Percentiles rank a stretch among this genome's conserved stretches.
Evolutionary conservation across 2,329 filamentous ascomycete species (phyloP).

Genomic region (Chalaropsis thielavioides): DNA sequence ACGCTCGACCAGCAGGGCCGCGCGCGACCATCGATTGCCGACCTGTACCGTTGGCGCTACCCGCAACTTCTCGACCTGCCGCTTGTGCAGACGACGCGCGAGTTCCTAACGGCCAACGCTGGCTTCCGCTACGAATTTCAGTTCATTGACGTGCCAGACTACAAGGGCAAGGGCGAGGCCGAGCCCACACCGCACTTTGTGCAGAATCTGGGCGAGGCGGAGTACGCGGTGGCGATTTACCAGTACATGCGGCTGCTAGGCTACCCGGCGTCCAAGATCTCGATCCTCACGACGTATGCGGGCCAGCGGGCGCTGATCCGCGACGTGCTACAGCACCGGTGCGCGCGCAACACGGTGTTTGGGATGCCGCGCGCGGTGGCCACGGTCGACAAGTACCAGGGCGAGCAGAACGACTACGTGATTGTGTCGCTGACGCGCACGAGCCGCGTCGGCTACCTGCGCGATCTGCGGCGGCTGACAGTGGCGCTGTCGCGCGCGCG

Average conservation of each 20-base stretch:
- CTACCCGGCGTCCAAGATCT: constrained; percentile 72
- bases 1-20: constrained; percentile 88
- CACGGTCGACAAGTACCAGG: constrained; percentile 97
- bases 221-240: constrained; percentile 89
- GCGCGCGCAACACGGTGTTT: constrained; percentile 70
- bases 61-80: constrained; percentile 64
- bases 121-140: constrained; percentile 92
- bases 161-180: constrained; percentile 75
- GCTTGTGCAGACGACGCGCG: constrained; percentile 48
- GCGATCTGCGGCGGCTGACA: constrained; percentile 83
- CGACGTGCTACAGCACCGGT: constrained; percentile 74
- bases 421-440: constrained; percentile 89
- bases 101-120: constrained; percentile 73
- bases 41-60: constrained; percentile 90
- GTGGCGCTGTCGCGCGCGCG: constrained; percentile 87
- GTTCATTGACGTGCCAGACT: constrained; percentile 89
- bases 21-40: constrained; percentile 71
- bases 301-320: constrained; percentile 78
- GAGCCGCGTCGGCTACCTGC: constrained; percentile 75
- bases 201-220: constrained; percentile 90
- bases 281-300: constrained; percentile 84
- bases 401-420: constrained; percentile 97
- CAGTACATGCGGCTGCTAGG: constrained; percentile 96
- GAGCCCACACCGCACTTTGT: constrained; percentile 91
- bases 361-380: constrained; percentile 79